These are phyloP conservation scores for Amylostereum chailletii DNA, from an alignment of 1,284 basidiomycete genomes.

Conservation along the genomic window DNA sequence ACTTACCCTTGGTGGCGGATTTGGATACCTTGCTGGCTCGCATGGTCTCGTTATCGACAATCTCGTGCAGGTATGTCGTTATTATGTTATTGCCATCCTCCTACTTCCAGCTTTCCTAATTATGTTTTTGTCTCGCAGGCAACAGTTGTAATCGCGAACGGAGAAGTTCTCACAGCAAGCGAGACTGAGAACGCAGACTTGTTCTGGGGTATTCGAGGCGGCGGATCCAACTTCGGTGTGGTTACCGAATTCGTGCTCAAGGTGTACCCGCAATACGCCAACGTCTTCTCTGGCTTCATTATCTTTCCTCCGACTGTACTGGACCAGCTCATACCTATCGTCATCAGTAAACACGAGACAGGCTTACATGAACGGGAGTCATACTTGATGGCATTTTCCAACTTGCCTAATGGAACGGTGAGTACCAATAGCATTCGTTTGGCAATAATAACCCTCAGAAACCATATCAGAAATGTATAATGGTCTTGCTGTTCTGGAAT, in stretches of 20 bases:
- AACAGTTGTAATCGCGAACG: slow-evolving; percentile 41
- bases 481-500: slow-evolving; percentile 35
- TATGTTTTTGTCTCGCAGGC: slow-evolving; percentile 22
- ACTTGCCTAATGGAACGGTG: neutral
- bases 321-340: neutral
- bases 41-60: slow-evolving; percentile 51
- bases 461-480: neutral
- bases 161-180: slow-evolving; percentile 34
- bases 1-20: slow-evolving; percentile 50
- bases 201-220: slow-evolving; percentile 51
- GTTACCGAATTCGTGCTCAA: slow-evolving; percentile 44
- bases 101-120: neutral
- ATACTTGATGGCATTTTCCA: neutral
- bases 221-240: slow-evolving; percentile 51
- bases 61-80: slow-evolving; percentile 30
- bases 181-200: slow-evolving; percentile 39
- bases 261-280: slow-evolving; percentile 37
- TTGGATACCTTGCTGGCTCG: slow-evolving; percentile 40
- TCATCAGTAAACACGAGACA: neutral
- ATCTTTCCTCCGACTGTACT: slow-evolving; percentile 19
- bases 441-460: neutral
- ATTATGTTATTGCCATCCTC: neutral
- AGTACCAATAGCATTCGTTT: neutral
- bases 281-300: slow-evolving; percentile 32
- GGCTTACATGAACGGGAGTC: neutral